Evolutionary conservation across 306 rosid species (phyloP).

Genomic region (Chamaecrista fasciculata): DNA sequence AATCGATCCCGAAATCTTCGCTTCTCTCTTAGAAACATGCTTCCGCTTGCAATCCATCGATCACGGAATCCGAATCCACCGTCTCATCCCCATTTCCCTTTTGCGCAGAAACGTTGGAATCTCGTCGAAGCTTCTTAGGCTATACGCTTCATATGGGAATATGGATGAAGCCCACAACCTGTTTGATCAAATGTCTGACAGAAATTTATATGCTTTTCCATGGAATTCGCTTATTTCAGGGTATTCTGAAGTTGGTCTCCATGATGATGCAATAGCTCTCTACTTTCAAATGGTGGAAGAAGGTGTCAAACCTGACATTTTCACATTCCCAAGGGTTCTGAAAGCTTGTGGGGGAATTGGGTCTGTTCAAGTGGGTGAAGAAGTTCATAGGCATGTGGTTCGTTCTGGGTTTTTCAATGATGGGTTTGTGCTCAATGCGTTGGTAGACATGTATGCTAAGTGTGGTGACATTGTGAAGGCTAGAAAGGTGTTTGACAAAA

Average conservation of each 20-base stretch:
- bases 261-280: slow-evolving; percentile 81
- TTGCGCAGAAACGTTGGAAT: slow-evolving; percentile 62
- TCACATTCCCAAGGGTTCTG: slow-evolving; percentile 74
- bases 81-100: slow-evolving; percentile 51
- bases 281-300: slow-evolving; percentile 94
- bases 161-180: slow-evolving; percentile 64
- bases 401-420: slow-evolving; percentile 59
- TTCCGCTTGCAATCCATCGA: slow-evolving; percentile 49
- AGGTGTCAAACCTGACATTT: slow-evolving; percentile 64
- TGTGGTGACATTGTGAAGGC: slow-evolving; percentile 93
- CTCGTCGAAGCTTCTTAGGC: slow-evolving; percentile 61
- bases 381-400: slow-evolving; percentile 63
- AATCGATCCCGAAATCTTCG: slow-evolving; percentile 55
- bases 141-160: slow-evolving; percentile 59
- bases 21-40: slow-evolving; percentile 81
- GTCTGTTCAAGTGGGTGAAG: slow-evolving; percentile 71
- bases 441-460: slow-evolving; percentile 84
- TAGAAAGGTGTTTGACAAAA: slow-evolving; percentile 55
- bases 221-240: slow-evolving; percentile 93
- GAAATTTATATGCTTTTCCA: slow-evolving; percentile 52
- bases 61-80: slow-evolving; percentile 60
- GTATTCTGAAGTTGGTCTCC: slow-evolving; percentile 56
- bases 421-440: slow-evolving; percentile 74
- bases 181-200: slow-evolving; percentile 76
- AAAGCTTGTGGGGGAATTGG: slow-evolving; percentile 86